phyloP scores from a whole-genome alignment of 305 asterid species.

The Fraxinus ornus region DNA sequence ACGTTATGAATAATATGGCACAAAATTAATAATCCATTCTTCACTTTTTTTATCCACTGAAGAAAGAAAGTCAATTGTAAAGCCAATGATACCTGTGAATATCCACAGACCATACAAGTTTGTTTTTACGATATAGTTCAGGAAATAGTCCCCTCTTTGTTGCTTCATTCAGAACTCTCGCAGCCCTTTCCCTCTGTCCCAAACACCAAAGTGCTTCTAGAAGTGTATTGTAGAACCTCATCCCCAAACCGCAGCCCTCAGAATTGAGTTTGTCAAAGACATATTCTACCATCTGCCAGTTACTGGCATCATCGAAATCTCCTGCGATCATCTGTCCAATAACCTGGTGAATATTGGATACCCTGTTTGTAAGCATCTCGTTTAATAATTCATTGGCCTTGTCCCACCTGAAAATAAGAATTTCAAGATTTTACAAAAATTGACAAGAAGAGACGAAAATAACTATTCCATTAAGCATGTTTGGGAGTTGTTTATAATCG shows the following conservation, averaged over 20 bases:
- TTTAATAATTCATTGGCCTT: constrained; percentile 61
- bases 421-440: constrained; percentile 22
- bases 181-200: constrained; percentile 92
- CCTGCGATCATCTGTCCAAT: constrained; percentile 94
- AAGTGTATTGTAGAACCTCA: constrained; percentile 77
- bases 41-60: background rate
- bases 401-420: constrained; percentile 64
- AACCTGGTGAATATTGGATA: constrained; percentile 78
- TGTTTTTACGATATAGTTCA: constrained; percentile 73
- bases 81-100: constrained; percentile 73
- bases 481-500: background rate
- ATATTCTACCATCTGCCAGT: constrained; percentile 98
- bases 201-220: constrained; percentile 96
- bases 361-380: constrained; percentile 68
- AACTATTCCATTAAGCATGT: background rate
- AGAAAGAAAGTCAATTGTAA: constrained; percentile 12
- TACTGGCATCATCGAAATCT: constrained; percentile 68
- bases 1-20: background rate
- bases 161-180: constrained; percentile 87
- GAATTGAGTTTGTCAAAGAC: constrained; percentile 84
- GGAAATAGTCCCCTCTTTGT: constrained; percentile 85
- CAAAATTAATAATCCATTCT: background rate
- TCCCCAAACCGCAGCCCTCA: constrained; percentile 82
- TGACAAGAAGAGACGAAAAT: constrained; percentile 11
- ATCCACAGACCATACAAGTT: constrained; percentile 83